Base-by-base conservation (phyloP, 2,329 filamentous ascomycete species). In the Phialocephala subalpina region DNA sequence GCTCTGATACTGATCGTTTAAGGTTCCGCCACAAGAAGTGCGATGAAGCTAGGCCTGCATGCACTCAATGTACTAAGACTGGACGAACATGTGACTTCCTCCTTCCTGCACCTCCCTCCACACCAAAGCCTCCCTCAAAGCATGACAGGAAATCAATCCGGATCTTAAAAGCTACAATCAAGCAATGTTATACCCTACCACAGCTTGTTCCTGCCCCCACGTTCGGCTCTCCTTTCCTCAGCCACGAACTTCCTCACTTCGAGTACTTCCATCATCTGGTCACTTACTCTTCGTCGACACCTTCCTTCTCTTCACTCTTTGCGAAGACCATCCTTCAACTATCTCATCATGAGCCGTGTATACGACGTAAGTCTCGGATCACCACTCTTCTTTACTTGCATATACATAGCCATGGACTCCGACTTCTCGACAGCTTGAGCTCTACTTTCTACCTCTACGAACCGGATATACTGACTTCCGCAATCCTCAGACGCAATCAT, bases 51-150 rank as follows among this genome's bases (percentile, higher is more conserved):
- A 42, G 18, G 14, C 38, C 38, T 4, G 38, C 38, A 4, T 42
- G 38, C 38, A 42, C 38, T 12, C 38, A 14, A n/a, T 42, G 38
- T 12, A n/a, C 18, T 4, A 14, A 42, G 18, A 42, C 38, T 3
- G 38, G 38, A 42, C 38, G 38, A 42, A 42, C 38, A 42, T 42
- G 38, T 42, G 38, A 42, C 38, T 42, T 42, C 38, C 38, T 42
- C 38, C 38, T 16, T n/a, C 38, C 38, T 12, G 14, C 38, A 3
- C 18, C 38, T 14, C 12, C 38, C 12, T n/a, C 38, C 3, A 14
- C 18, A 42, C 18, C 38, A 14, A 42, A 16, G 12, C 38, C 29
- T 33, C 29, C 29, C 29, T 33, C 29, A 9, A 33, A 33, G 29
- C 29, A 9, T 33, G 4, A 33, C 29, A 33, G 14, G 18, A 42